Conservation (phyloP, 176 grass and related monocot species). For the Rhynchospora pubera region DNA sequence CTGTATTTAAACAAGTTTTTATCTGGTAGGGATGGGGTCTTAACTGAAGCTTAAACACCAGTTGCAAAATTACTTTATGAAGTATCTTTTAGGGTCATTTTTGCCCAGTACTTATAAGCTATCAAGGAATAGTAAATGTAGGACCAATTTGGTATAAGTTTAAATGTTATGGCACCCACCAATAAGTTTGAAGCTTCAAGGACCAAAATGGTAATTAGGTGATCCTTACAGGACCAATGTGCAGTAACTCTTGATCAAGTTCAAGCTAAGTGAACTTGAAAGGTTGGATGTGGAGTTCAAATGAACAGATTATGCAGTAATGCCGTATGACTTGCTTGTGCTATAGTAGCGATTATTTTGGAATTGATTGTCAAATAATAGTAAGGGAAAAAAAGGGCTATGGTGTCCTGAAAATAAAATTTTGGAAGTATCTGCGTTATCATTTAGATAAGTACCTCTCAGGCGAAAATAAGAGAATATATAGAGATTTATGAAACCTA, state of each 20-base stretch:
- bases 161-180: no score
- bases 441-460: not conserved
- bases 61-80: not conserved
- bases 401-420: not conserved
- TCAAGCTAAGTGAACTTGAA: not conserved
- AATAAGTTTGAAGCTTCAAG: no score
- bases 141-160: no score
- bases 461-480: not conserved
- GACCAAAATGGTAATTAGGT: no score
- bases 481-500: not conserved
- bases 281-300: not conserved
- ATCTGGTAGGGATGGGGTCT: not conserved
- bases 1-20: not conserved
- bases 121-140: no score
- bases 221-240: not conserved
- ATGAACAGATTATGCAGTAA: not conserved
- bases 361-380: not conserved
- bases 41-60: not conserved
- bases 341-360: not conserved
- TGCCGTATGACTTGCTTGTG: not conserved
- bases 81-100: not conserved
- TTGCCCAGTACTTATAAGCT: not conserved
- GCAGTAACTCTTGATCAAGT: not conserved
- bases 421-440: not conserved
- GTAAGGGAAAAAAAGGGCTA: not conserved